Base-by-base conservation (phyloP, 805 yeast genomes). In the Nakazawaea siamensis region DNA sequence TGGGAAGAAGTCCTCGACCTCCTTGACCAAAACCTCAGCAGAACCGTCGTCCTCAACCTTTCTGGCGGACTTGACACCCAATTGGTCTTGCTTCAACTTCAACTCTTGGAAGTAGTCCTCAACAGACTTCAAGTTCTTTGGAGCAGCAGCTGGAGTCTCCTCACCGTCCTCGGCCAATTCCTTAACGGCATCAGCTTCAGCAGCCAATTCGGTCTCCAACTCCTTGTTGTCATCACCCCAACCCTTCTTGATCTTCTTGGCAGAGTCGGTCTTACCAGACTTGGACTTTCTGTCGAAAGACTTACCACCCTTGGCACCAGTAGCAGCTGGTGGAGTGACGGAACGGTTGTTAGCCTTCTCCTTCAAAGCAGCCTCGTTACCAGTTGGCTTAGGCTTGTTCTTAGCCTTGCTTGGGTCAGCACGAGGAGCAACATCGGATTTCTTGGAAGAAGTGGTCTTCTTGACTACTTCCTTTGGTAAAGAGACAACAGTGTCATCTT, bases 311-410 rank as follows among this genome's bases (percentile, higher is more conserved):
- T 67, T 44, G 41, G 75, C 74, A 17, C 24, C 18, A 48, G 75
- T 62, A 38, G 68, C 50, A 41, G 68, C 52, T 50, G 76, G 68
- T 49, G 72, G 73, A 41, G 73, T 66, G 18, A 29, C 66, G 32
- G 68, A 55, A 49, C 74, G 72, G 73, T 92, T 92, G 61, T 80
- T 76, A 57, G 63, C 57, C 69, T 74, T 78, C 72, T 66, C 76
- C 62, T 68, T 78, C 61, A 78, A 64, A 44, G 94, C 95, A 51
- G 86, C 94, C 55, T 86, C 95, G 70, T 85, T 87, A 62, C 92
- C 94, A 50, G 85, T 64, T 39, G 80, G 67, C 60, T 70, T 70
- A 55, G 79, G 68, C 63, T 73, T 73, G 67, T 65, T 67, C 64
- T 73, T 80, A 48, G 94, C 86, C 62, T 68, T 79, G 50, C 84